Conservation (phyloP, 164 flowering plant species). For the Sedum album region DNA sequence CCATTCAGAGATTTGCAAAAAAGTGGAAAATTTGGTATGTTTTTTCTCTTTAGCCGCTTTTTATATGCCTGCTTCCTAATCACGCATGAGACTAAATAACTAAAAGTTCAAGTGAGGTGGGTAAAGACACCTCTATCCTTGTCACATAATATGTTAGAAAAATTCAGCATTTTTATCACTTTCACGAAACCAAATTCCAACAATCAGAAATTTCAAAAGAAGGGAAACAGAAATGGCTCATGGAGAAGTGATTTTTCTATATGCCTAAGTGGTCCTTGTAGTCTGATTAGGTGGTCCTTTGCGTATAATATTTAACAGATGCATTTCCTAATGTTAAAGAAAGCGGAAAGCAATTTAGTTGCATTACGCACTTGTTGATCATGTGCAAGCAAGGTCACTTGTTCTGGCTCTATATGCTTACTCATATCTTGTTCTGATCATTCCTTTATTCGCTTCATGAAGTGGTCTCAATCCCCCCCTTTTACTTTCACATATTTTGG, state of each 20-base stretch:
- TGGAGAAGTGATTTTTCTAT: not conserved
- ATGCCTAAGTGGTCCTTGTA: not conserved
- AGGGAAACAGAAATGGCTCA: not conserved
- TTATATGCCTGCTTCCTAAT: slow-evolving; percentile 1
- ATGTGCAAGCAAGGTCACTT: not conserved
- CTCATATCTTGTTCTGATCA: not conserved
- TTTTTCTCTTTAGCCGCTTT: slow-evolving; percentile 9
- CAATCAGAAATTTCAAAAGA: too few species aligned
- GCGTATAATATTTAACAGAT: not conserved
- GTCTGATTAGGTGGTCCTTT: not conserved
- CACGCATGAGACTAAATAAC: not conserved
- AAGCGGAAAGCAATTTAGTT: slow-evolving; percentile 2
- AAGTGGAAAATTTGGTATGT: slow-evolving; percentile 13
- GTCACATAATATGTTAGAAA: not conserved
- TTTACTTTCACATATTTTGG: not conserved
- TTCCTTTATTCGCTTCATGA: not conserved
- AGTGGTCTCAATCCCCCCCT: not conserved
- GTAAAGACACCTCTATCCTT: not conserved
- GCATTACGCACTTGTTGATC: slow-evolving; percentile 1
- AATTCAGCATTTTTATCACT: not conserved
- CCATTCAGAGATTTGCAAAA: slow-evolving; percentile 13
- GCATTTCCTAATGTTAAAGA: slow-evolving; percentile 5
- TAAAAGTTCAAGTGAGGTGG: not conserved
- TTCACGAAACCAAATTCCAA: not conserved
- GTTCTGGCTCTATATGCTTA: not conserved